Base-by-base conservation (phyloP, 179 eudicot species). In the Carnegiea gigantea region DNA sequence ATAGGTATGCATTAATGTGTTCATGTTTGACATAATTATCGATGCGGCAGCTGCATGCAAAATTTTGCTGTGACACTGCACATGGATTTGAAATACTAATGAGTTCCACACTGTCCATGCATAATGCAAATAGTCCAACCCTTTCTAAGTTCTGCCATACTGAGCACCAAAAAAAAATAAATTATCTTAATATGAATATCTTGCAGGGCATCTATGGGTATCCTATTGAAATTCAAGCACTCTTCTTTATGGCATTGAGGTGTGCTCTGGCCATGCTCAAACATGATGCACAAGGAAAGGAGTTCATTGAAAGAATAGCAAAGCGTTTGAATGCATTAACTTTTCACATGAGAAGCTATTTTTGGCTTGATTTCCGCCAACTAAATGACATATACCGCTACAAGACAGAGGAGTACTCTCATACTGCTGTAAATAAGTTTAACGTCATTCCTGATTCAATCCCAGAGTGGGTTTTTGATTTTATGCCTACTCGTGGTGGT, bases 181-280 rank as follows among this genome's bases (percentile, higher is more conserved):
- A 77, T 23, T 18, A 24, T 23, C 40, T 72, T 20, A 77, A 33
- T 57, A 24, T 75, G 75, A 49, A 74, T 24, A 70, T 72, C 4
- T 65, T 81, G 73, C 90, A 94, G 98, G 98, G 98, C 18, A 84
- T 94, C 33, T 94, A 93, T 88, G 98, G 98, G 23, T 94, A 94
- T 85, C 98, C 98, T 6, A 94, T 94, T 51, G 98, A 94, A 86
- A 94, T 94, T 77, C 98, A 94, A 88, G 92, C 95, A 13, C 92
- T 94, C 51, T 94, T 94, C 92, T 94, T 93, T 78, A 93, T 94
- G 97, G 89, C 98, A 21, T 81, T 94, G 68, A 88, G 98, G 80
- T 93, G 93, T 82, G 97, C 98, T 20, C 76, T 88, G 84, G 70
- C 86, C 62, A 70, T 94, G 88, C 90, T 94, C 64, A 94, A 94